Evolutionary conservation across 2,329 filamentous ascomycete species (phyloP).

Genomic region (Talaromyces sp.): DNA sequence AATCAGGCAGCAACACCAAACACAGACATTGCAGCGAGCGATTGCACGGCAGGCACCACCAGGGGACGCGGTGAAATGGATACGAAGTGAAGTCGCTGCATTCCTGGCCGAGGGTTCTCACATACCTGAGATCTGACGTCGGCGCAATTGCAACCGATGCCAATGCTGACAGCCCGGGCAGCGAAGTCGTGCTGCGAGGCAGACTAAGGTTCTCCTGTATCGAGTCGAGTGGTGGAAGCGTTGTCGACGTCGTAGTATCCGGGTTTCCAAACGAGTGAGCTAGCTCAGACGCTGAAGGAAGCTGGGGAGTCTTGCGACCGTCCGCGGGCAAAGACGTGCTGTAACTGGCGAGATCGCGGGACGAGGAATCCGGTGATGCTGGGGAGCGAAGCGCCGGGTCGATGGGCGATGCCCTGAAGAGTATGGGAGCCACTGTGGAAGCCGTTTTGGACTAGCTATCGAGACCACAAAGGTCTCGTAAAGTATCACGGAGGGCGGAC

Average conservation of each 20-base stretch:
- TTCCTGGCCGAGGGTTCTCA: slow-evolving; percentile 5
- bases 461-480: slow-evolving; percentile 33
- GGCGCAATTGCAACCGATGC: slow-evolving; percentile 56
- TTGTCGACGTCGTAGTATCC: slow-evolving; percentile 46
- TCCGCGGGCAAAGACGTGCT: slow-evolving; percentile 44
- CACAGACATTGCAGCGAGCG: background rate
- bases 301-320: slow-evolving; percentile 47
- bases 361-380: slow-evolving; percentile 43
- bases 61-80: background rate
- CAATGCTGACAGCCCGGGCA: slow-evolving; percentile 59
- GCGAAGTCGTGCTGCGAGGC: slow-evolving; percentile 35
- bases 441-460: slow-evolving; percentile 45
- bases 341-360: slow-evolving; percentile 34
- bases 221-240: slow-evolving; percentile 33
- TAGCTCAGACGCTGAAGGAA: slow-evolving; percentile 41
- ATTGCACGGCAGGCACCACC: background rate
- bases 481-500: slow-evolving; percentile 13
- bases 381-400: slow-evolving; percentile 47
- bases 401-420: slow-evolving; percentile 59
- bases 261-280: slow-evolving; percentile 55
- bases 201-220: slow-evolving; percentile 24
- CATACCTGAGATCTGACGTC: slow-evolving; percentile 52
- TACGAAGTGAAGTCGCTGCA: background rate
- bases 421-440: slow-evolving; percentile 58
- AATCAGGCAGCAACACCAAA: slow-evolving; percentile 4